phyloP scores from a whole-genome alignment of 192 early-diverging fungal species.

The Coemansia sp. region DNA sequence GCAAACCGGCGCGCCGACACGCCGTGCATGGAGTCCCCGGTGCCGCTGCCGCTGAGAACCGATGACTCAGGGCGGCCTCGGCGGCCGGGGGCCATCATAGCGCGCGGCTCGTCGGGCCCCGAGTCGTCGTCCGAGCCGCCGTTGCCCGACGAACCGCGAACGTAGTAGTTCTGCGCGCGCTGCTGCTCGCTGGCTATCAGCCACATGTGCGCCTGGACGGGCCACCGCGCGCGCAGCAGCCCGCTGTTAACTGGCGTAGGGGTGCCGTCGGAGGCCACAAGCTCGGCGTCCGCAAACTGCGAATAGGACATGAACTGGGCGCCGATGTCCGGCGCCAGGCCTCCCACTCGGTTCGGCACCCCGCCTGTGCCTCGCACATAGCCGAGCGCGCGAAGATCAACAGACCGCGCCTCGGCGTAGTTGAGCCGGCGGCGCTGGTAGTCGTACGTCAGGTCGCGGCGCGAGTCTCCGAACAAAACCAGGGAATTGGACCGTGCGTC shows the following conservation, averaged over 20 bases:
- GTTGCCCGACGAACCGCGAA: neutral
- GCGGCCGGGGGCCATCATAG: neutral
- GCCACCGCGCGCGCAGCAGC: slow-evolving; percentile 46
- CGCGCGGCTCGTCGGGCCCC: neutral
- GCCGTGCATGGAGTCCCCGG: slow-evolving; percentile 6
- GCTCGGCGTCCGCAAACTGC: slow-evolving; percentile 44
- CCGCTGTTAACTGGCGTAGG: slow-evolving; percentile 40
- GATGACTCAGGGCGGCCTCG: slow-evolving; percentile 30
- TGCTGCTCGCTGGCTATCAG: slow-evolving; percentile 8
- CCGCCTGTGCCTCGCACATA: slow-evolving; percentile 5
- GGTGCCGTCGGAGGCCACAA: slow-evolving; percentile 24
- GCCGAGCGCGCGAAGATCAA: slow-evolving; percentile 73
- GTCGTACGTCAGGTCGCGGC: slow-evolving; percentile 65
- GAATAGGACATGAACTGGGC: slow-evolving; percentile 41
- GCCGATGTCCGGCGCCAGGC: slow-evolving; percentile 34
- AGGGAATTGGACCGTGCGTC: slow-evolving; percentile 61
- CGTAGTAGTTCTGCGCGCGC: neutral
- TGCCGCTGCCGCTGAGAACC: slow-evolving; percentile 21
- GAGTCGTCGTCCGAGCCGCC: neutral
- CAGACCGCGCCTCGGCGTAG: slow-evolving; percentile 68
- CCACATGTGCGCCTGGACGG: slow-evolving; percentile 39
- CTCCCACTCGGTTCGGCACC: neutral
- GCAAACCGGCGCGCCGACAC: slow-evolving; percentile 9
- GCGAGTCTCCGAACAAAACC: slow-evolving; percentile 68
- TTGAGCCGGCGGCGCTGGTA: slow-evolving; percentile 76